Evolutionary conservation across 331 rosid species (phyloP).

Genomic region (Saraca asoca): DNA sequence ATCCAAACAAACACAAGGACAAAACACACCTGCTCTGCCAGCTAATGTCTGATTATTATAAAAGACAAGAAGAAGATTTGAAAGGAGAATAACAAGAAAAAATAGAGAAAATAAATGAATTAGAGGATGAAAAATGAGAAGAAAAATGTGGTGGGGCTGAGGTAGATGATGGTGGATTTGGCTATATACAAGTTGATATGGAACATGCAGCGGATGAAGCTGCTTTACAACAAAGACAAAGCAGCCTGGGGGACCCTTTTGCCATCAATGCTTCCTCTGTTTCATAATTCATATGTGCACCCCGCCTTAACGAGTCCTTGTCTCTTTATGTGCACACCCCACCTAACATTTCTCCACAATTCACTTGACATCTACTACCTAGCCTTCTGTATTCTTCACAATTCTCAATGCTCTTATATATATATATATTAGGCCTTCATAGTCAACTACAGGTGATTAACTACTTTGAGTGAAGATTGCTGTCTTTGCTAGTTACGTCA

Average conservation of each 20-base stretch:
- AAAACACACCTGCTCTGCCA: conserved; percentile 76
- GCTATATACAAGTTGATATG: neutral
- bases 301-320: conserved; percentile 22
- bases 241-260: conserved; percentile 42
- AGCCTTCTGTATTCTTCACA: no score
- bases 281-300: conserved; percentile 5
- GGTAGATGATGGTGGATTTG: no score
- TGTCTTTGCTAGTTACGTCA: neutral
- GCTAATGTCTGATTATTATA: conserved; percentile 60
- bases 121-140: conserved; percentile 27
- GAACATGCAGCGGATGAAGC: conserved; percentile 35
- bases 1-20: conserved; percentile 52
- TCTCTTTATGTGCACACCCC: conserved; percentile 11
- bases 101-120: conserved; percentile 16
- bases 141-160: conserved; percentile 42
- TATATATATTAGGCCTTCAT: no score
- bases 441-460: no score
- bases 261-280: conserved; percentile 17
- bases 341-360: neutral
- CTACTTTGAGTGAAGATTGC: neutral
- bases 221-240: conserved; percentile 43
- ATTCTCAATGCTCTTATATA: no score
- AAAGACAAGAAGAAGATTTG: conserved; percentile 45
- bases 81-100: conserved; percentile 18
- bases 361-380: no score